Conservation (phyloP, 768 basidiomycete species). For the Mrakia gelida region DNA sequence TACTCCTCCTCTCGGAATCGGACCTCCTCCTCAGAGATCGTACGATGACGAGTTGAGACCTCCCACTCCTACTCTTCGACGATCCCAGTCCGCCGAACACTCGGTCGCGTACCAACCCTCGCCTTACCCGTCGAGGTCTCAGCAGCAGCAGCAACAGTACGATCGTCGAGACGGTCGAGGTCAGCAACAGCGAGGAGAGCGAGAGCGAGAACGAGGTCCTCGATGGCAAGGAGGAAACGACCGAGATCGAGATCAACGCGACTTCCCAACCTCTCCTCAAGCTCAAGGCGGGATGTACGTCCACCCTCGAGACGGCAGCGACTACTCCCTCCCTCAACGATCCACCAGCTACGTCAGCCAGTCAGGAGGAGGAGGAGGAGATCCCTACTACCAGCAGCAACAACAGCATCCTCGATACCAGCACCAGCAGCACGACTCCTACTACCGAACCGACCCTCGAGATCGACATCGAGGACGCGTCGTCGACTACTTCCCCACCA, state of each 20-base stretch:
- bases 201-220: background rate
- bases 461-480: background rate
- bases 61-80: slow-evolving; percentile 5
- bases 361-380: background rate
- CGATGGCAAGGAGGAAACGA: background rate
- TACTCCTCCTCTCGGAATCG: background rate
- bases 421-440: background rate
- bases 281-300: background rate
- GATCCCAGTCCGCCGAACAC: background rate
- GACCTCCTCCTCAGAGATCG: background rate
- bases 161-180: background rate
- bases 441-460: background rate
- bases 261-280: background rate
- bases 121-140: background rate
- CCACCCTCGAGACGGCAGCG: background rate
- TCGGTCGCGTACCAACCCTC: background rate
- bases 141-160: background rate
- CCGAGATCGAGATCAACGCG: background rate
- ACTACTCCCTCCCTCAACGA: background rate
- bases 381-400: background rate
- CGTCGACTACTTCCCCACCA: background rate
- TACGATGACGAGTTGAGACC: slow-evolving; percentile 3
- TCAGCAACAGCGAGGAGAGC: background rate
- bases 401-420: background rate
- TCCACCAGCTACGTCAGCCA: background rate